Evolutionary conservation across 176 grass and related monocot species (phyloP).

Genomic region (Stipa capillata): DNA sequence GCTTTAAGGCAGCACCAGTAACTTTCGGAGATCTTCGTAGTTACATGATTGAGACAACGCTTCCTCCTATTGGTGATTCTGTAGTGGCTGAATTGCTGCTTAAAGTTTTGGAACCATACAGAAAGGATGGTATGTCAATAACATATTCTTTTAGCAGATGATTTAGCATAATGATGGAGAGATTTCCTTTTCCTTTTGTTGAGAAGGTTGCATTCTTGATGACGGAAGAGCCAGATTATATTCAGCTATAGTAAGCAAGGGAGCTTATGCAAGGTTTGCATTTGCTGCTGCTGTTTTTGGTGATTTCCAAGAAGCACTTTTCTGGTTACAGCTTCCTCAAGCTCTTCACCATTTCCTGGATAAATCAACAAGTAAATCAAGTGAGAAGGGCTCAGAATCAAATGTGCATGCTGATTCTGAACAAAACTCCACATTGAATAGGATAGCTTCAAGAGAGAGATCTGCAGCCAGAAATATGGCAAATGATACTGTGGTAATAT

Average conservation of each 20-base stretch:
- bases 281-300: conserved; percentile 95
- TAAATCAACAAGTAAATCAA: conserved; percentile 61
- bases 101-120: conserved; percentile 93
- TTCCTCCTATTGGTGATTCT: conserved; percentile 74
- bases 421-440: conserved; percentile 45
- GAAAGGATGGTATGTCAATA: conserved; percentile 63
- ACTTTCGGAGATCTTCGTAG: conserved; percentile 66
- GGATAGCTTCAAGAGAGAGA: conserved; percentile 59
- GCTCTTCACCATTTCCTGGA: conserved; percentile 69
- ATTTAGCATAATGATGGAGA: conserved; percentile 7
- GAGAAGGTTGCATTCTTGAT: conserved; percentile 89
- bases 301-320: conserved; percentile 74
- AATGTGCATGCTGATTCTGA: conserved; percentile 36
- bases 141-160: neutral
- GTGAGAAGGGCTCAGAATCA: conserved; percentile 37
- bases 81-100: conserved; percentile 95
- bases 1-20: conserved; percentile 30
- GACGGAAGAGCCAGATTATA: conserved; percentile 83
- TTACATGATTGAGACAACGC: conserved; percentile 86
- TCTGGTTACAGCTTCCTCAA: conserved; percentile 89
- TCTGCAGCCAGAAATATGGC: conserved; percentile 25
- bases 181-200: conserved; percentile 14
- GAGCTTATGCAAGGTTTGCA: conserved; percentile 72
- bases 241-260: conserved; percentile 62
- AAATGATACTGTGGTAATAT: conserved; percentile 43